Conservation (phyloP, 441 rosid genomes). For the Adansonia grandidieri region DNA sequence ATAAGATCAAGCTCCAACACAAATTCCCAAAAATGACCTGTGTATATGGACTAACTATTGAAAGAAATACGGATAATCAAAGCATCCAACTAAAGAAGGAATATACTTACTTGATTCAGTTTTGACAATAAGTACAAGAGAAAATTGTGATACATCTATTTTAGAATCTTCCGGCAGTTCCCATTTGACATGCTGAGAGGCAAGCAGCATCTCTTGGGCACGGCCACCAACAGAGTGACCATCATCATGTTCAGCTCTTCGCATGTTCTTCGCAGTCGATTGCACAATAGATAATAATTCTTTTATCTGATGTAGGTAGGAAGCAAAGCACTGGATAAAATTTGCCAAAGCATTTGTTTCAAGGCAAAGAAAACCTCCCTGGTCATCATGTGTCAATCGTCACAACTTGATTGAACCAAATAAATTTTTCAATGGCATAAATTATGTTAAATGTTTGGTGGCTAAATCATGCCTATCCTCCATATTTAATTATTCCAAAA, state of each 20-base stretch:
- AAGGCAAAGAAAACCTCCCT: slow-evolving; percentile 80
- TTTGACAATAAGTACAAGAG: slow-evolving; percentile 61
- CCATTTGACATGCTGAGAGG: slow-evolving; percentile 43
- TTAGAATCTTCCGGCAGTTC: slow-evolving; percentile 49
- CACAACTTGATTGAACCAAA: slow-evolving; percentile 20
- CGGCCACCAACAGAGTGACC: slow-evolving; percentile 25
- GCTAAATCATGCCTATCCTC: slow-evolving; percentile 15
- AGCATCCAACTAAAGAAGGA: slow-evolving; percentile 31
- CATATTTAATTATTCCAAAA: neutral
- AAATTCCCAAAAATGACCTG: slow-evolving; percentile 73
- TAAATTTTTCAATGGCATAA: slow-evolving; percentile 7
- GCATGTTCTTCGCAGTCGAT: slow-evolving; percentile 39
- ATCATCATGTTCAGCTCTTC: slow-evolving; percentile 43
- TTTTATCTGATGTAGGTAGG: slow-evolving; percentile 41
- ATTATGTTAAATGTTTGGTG: neutral
- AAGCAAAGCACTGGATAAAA: slow-evolving; percentile 50
- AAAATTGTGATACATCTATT: slow-evolving; percentile 57
- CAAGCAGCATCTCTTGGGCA: slow-evolving; percentile 35
- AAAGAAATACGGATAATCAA: slow-evolving; percentile 29
- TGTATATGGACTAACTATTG: slow-evolving; percentile 36
- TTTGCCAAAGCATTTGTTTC: slow-evolving; percentile 63
- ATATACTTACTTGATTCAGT: slow-evolving; percentile 64
- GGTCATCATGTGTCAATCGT: slow-evolving; percentile 42
- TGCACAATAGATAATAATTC: slow-evolving; percentile 43
- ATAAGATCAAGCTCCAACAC: slow-evolving; percentile 60